These are phyloP conservation scores for Rhodotorula toruloides DNA, from an alignment of 768 basidiomycete genomes.

Conservation along the genomic window DNA sequence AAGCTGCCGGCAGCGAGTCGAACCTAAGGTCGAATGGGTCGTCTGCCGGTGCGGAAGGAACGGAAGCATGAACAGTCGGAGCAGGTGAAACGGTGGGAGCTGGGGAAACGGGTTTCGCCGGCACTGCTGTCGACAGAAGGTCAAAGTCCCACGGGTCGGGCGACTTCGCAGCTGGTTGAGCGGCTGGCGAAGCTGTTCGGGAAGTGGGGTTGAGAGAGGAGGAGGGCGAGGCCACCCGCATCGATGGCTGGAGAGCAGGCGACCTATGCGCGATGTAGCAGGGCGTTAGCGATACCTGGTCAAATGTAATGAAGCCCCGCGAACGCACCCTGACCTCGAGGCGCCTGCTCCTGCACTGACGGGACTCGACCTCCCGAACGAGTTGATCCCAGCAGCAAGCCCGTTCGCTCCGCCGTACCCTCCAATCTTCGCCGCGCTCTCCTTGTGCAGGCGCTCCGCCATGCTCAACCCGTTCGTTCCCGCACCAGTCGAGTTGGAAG, in stretches of 20 bases:
- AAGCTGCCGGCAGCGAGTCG: constrained; percentile 6
- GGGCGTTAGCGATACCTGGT: not conserved
- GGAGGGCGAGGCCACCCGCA: not conserved
- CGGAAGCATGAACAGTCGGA: no score
- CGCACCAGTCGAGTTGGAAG: not conserved
- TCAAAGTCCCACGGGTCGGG: constrained; percentile 44
- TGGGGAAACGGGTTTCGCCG: not conserved
- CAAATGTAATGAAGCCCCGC: not conserved
- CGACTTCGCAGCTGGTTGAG: not conserved
- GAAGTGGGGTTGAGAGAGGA: not conserved
- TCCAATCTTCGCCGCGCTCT: not conserved
- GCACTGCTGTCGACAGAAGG: constrained; percentile 27
- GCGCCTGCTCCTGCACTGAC: not conserved
- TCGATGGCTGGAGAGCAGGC: not conserved
- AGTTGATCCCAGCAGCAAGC: not conserved
- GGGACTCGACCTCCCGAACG: not conserved
- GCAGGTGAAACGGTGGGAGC: no score
- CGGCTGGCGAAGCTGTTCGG: not conserved
- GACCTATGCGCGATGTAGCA: not conserved
- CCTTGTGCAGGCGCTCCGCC: constrained; percentile 22
- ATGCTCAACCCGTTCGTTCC: not conserved
- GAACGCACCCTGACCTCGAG: not conserved
- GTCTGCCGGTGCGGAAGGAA: not conserved
- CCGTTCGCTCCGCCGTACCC: not conserved
- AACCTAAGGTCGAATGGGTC: constrained; percentile 32